Conservation (phyloP, 495 filamentous ascomycete genomes). For the Aspergillus haitiensis region DNA sequence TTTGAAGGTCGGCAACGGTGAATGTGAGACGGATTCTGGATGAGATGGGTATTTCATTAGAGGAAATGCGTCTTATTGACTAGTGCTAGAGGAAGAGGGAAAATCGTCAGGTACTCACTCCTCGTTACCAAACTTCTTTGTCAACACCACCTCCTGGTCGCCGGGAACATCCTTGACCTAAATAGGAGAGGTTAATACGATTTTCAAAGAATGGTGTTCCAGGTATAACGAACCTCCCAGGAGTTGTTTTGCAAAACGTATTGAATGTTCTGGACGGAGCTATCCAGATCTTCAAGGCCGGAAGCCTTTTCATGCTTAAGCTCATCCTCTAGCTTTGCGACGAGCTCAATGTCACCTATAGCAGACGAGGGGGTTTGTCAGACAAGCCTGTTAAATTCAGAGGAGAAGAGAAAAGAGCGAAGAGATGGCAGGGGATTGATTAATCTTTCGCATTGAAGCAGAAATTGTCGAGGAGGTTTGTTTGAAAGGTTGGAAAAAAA, state of each 20-base stretch:
- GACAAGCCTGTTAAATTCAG: too few species aligned
- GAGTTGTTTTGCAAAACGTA: constrained; percentile 78
- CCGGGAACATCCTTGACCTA: constrained; percentile 76
- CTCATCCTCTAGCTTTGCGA: constrained; percentile 51
- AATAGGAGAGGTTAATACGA: background rate
- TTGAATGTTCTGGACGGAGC: constrained; percentile 69
- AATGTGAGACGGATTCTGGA: constrained; percentile 85
- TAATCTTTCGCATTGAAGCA: background rate
- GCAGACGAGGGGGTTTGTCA: constrained; percentile 4
- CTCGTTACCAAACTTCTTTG: constrained; percentile 82
- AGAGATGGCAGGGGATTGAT: constrained; percentile 1
- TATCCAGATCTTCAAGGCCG: constrained; percentile 38
- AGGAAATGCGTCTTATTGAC: background rate
- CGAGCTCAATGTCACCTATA: constrained; percentile 49
- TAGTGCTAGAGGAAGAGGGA: background rate
- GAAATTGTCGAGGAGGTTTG: too few species aligned
- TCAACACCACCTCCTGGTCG: constrained; percentile 82
- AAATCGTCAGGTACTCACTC: constrained; percentile 55
- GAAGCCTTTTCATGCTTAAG: constrained; percentile 49
- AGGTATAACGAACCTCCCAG: constrained; percentile 55
- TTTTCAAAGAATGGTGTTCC: too few species aligned
- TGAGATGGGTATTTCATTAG: constrained; percentile 13
- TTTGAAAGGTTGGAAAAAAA: background rate
- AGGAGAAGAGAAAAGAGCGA: background rate
- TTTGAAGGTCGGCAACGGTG: constrained; percentile 87